Base-by-base conservation (phyloP, 257 asterid genomes). In the Penstemon barbatus region DNA sequence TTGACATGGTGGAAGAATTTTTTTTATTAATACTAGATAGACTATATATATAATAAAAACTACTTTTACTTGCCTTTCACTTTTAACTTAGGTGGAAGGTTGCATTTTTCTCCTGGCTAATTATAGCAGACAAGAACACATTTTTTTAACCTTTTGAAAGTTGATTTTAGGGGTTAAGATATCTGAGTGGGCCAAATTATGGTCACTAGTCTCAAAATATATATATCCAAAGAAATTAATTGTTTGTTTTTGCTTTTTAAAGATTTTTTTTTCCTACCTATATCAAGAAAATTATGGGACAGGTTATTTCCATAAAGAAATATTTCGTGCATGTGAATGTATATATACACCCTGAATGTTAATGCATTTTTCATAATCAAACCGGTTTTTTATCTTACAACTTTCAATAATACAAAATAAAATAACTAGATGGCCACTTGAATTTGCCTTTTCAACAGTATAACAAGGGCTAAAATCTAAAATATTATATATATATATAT, bases 41-140 rank as follows among this genome's bases (percentile, higher is more conserved):
- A 19, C 7, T 63, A 25, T 15, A 1, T 62, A 18, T 10, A 4
- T 7, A 13, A 63, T 57, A 64, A 54, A 65, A 50, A 70, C 33
- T 25, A 61, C n/a, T 58, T 56, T 68, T 57, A 61, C 78, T 76
- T 76, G 72, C 59, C 74, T 78, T 78, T 71, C 72, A 74, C 79
- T 74, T 79, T 79, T 73, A 72, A 74, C 81, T 74, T 77, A 54
- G 78, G 79, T 74, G 79, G 84, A 75, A 74, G 73, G 74, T 72
- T 73, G 43, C 70, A 69, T 45, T 63, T 79, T 73, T 65, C 72
- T 59, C 68, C 71, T 45, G 73, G 72, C 75, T 69, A 77, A 82
- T 86, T 69, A 86, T 86, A 85, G 78, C 85, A 74, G 82, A 79
- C 86, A 80, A 40, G 61, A 82, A 62, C 73, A 72, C 82, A 78